Evolutionary conservation across 352 stramenopile genomes (phyloP).

Genomic region (Phytophthora palmivora): DNA sequence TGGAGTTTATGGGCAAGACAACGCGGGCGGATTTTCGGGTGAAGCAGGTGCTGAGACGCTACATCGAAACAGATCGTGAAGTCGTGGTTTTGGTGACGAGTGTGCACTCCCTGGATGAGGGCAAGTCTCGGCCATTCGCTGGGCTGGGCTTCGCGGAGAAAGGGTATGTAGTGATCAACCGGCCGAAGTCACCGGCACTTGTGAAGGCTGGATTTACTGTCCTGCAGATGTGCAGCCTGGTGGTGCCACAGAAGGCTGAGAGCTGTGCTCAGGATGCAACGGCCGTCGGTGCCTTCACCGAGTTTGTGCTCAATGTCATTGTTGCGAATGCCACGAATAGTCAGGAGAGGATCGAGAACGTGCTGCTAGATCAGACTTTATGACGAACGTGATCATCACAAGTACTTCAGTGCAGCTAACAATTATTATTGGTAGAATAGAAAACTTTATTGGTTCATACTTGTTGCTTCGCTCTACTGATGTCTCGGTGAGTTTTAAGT

Average conservation of each 20-base stretch:
- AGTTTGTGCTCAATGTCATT: slow-evolving; percentile 41
- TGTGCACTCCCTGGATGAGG: slow-evolving; percentile 31
- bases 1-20: slow-evolving; percentile 54
- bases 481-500: too few species aligned
- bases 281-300: slow-evolving; percentile 25
- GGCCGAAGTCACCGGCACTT: slow-evolving; percentile 10
- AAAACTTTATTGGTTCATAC: too few species aligned
- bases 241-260: slow-evolving; percentile 30
- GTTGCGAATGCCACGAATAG: slow-evolving; percentile 42
- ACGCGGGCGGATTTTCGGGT: slow-evolving; percentile 56
- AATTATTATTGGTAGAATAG: neutral
- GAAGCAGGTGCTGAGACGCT: slow-evolving; percentile 53
- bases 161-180: slow-evolving; percentile 35
- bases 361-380: slow-evolving; percentile 33
- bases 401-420: neutral
- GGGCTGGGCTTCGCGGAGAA: slow-evolving; percentile 37
- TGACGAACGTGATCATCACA: neutral
- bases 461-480: too few species aligned
- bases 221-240: slow-evolving; percentile 36
- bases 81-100: slow-evolving; percentile 33
- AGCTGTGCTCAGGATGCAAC: slow-evolving; percentile 17
- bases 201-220: slow-evolving; percentile 24
- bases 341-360: slow-evolving; percentile 57
- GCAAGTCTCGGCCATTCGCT: slow-evolving; percentile 19
- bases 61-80: slow-evolving; percentile 16